Evolutionary conservation across 2,329 filamentous ascomycete genomes (phyloP).

Genomic region (Monilinia aucupariae): DNA sequence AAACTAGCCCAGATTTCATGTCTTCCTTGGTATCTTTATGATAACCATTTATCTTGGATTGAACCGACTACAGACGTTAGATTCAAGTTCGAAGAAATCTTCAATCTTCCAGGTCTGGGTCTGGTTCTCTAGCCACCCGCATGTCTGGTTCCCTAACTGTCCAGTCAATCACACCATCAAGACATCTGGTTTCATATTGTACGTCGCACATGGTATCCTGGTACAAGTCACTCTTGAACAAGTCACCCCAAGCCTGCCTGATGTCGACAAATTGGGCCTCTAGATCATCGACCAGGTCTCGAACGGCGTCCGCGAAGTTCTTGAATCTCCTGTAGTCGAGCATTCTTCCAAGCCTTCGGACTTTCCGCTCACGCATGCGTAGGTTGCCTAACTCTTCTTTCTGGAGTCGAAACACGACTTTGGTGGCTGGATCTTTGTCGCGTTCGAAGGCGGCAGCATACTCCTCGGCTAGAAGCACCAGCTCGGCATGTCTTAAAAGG

Average conservation of each 20-base stretch:
- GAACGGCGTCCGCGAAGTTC: not conserved
- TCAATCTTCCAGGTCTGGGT: no score
- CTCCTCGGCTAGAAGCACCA: not conserved
- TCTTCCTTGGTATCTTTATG: no score
- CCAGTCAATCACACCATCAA: not conserved
- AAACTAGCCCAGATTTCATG: no score
- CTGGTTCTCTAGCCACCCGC: not conserved
- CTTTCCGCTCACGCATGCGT: not conserved
- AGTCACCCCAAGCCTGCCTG: not conserved
- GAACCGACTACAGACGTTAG: no score
- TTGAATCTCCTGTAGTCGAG: not conserved
- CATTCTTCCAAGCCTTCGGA: not conserved
- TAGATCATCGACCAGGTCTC: not conserved
- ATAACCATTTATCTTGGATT: no score
- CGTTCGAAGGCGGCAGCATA: not conserved
- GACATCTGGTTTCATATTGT: not conserved
- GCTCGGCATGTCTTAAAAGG: not conserved
- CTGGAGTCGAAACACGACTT: not conserved
- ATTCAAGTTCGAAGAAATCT: not conserved
- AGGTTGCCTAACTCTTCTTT: not conserved
- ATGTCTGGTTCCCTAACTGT: not conserved
- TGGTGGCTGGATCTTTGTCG: not conserved
- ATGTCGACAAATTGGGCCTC: not conserved
- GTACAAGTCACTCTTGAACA: not conserved
- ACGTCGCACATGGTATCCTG: not conserved